Conservation (phyloP, 2,329 filamentous ascomycete species). For the Stylonectria norvegica region DNA sequence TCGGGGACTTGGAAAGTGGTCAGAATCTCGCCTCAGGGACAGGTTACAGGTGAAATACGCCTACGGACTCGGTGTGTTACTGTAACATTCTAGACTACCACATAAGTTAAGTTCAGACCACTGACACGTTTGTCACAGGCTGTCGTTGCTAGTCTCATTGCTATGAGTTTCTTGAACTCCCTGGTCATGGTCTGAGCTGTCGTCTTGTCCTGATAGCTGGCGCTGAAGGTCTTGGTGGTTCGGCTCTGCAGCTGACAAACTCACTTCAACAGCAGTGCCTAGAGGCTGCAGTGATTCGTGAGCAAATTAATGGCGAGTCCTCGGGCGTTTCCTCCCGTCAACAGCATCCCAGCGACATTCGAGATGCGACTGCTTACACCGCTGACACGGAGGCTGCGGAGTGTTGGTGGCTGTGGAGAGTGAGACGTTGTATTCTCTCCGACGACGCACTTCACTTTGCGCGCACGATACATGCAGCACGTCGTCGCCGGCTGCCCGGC, state of each 20-base stretch:
- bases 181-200: too few species aligned
- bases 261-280: background rate
- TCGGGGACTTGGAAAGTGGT: slow-evolving; percentile 16
- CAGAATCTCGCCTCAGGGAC: slow-evolving; percentile 11
- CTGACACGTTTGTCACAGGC: too few species aligned
- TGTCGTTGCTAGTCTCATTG: too few species aligned
- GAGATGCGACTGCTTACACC: background rate
- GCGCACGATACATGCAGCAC: background rate
- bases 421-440: background rate
- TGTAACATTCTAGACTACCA: slow-evolving; percentile 6
- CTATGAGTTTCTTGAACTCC: too few species aligned
- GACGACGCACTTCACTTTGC: background rate
- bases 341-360: background rate
- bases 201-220: too few species aligned
- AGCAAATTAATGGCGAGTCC: background rate
- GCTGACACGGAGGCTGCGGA: too few species aligned
- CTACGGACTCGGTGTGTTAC: slow-evolving; percentile 15
- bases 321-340: background rate
- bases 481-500: background rate
- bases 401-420: too few species aligned
- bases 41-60: slow-evolving; percentile 13
- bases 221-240: too few species aligned
- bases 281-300: background rate
- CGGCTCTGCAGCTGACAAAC: too few species aligned
- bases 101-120: too few species aligned